phyloP scores from a whole-genome alignment of 208 protist species.

The Crithidia brevicula region DNA sequence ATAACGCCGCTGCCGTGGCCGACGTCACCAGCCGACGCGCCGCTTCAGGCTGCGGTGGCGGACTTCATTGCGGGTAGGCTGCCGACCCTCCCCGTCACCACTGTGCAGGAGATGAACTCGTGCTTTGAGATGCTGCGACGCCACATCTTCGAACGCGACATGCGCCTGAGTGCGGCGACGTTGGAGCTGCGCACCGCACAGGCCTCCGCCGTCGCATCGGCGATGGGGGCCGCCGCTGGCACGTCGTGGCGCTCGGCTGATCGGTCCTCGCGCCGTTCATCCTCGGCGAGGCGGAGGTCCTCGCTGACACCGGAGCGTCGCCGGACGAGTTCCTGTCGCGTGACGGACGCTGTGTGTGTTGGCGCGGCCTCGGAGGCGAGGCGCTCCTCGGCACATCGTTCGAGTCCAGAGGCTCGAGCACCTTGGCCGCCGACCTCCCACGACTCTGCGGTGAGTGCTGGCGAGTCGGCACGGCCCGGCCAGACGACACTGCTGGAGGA shows the following conservation, averaged over 20 bases:
- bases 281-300: background rate
- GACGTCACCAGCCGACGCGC: background rate
- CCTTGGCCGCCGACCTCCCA: background rate
- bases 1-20: background rate
- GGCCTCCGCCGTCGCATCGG: conserved; percentile 12
- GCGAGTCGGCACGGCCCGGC: background rate
- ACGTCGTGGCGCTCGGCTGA: background rate
- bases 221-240: background rate
- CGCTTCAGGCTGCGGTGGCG: conserved; percentile 54
- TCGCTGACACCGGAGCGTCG: background rate
- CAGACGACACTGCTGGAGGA: conserved; percentile 24
- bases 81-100: conserved; percentile 65
- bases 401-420: background rate
- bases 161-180: conserved; percentile 28
- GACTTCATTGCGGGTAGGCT: conserved; percentile 70
- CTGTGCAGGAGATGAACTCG: conserved; percentile 86
- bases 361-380: background rate
- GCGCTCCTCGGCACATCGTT: background rate
- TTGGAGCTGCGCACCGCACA: conserved; percentile 36
- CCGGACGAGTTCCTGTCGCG: background rate
- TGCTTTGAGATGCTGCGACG: conserved; percentile 78
- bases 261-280: conserved; percentile 2
- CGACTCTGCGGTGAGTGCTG: background rate
- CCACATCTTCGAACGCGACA: conserved; percentile 40
- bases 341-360: background rate